Percentiles rank a stretch among this genome's conserved stretches.
Evolutionary conservation across 1,284 basidiomycete genomes (phyloP).

Genomic region (Ganoderma boninense): DNA sequence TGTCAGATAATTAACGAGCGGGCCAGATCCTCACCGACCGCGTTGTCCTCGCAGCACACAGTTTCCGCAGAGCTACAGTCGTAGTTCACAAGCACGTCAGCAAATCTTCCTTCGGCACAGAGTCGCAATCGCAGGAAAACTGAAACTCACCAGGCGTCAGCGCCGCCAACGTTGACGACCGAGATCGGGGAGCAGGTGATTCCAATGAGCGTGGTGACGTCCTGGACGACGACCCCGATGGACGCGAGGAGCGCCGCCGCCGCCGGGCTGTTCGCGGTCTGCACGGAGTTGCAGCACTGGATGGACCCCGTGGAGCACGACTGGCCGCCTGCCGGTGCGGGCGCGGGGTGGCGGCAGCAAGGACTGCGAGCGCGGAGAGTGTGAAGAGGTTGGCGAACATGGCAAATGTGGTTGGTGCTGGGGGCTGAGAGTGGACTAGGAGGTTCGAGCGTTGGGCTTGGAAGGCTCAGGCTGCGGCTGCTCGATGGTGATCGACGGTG

Average conservation of each 20-base stretch:
- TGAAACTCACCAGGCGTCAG: background rate
- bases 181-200: constrained; percentile 1
- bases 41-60: constrained; percentile 1
- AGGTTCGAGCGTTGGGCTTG: background rate
- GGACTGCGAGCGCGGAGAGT: background rate
- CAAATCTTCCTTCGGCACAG: no score
- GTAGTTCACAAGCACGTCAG: background rate
- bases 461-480: no score
- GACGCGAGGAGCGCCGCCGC: background rate
- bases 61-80: background rate
- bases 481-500: no score
- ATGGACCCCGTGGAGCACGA: background rate
- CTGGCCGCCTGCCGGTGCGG: background rate
- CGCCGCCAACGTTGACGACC: background rate
- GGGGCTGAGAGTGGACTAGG: no score
- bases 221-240: background rate
- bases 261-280: background rate
- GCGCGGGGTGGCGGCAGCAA: background rate
- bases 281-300: background rate
- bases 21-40: background rate
- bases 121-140: no score
- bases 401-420: background rate
- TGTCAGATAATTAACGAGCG: background rate
- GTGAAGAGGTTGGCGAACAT: background rate
- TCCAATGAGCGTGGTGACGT: background rate